A percentile compares a stretch with the other conserved stretches of the same genome.
phyloP scores from a whole-genome alignment of 495 filamentous ascomycete species.

The Penicillium canariense region DNA sequence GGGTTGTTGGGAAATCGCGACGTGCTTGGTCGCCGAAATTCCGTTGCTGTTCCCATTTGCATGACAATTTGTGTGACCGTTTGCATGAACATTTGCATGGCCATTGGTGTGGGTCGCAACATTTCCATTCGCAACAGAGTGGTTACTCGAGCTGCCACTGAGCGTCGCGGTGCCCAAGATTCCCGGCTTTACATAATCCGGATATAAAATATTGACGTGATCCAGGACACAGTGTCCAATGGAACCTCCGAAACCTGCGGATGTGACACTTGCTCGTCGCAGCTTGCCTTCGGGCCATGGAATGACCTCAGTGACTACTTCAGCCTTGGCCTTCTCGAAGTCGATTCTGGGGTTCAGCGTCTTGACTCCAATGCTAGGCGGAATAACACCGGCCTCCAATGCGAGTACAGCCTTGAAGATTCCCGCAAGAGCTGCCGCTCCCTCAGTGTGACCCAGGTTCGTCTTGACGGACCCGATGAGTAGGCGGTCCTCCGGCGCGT shows the following conservation, averaged over 20 bases:
- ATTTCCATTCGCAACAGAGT: too few relatives aligned
- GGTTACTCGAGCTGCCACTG: too few relatives aligned
- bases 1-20: too few relatives aligned
- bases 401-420: slow-evolving; percentile 22
- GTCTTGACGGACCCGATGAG: not conserved
- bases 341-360: not conserved
- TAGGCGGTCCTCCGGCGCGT: not conserved
- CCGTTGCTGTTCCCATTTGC: too few relatives aligned
- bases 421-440: not conserved
- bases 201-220: not conserved
- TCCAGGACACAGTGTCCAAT: not conserved
- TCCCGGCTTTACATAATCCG: not conserved
- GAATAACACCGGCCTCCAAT: slow-evolving; percentile 12
- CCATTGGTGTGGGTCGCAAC: too few relatives aligned
- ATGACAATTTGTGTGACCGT: too few relatives aligned
- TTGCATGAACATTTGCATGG: not conserved
- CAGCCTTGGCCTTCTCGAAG: not conserved
- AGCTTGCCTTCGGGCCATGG: not conserved
- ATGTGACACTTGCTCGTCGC: not conserved
- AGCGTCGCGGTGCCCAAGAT: too few relatives aligned
- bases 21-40: too few relatives aligned
- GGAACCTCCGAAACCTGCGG: not conserved
- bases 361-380: not conserved
- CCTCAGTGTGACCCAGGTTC: not conserved
- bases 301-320: not conserved